Evolutionary conservation across 164 flowering plant genomes (phyloP), one percentile per base, ranked within the genome.

Genomic region (Amborella trichopoda): DNA sequence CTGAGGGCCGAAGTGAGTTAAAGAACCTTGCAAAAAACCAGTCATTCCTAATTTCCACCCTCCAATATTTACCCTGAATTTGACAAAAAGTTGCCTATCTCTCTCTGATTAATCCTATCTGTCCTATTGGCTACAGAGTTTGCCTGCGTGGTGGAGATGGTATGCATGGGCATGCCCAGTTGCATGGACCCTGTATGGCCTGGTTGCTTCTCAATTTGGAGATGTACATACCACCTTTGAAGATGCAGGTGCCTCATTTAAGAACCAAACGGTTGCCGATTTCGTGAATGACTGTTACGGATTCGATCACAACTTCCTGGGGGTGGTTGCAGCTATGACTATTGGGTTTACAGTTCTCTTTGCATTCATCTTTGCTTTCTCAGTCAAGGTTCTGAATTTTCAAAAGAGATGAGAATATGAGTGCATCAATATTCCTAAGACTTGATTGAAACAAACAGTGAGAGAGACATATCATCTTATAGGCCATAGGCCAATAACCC

Each of bases 71-170:
- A n/a, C n/a, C n/a, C n/a, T n/a, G n/a, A n/a, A n/a, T n/a, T n/a
- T n/a, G n/a, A n/a, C n/a, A n/a, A n/a, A n/a, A n/a, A n/a, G n/a
- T n/a, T n/a, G n/a, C n/a, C n/a, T n/a, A n/a, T n/a, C n/a, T n/a
- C n/a, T n/a, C n/a, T n/a, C n/a, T n/a, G n/a, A n/a, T n/a, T n/a
- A n/a, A n/a, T n/a, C n/a, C n/a, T n/a, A n/a, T n/a, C n/a, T n/a
- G n/a, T n/a, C n/a, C n/a, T n/a, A n/a, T n/a, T n/a, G n/a, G n/a
- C n/a, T 53, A 18, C 78, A 76, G 81, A 73, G 68, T 41, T 68
- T 76, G 5, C 78, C 81, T 0, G 54, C 68, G 21, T 76, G 81
- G 81, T 76, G 81, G 81, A 73, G 78, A 54, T 76, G 81, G 78
- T 70, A 73, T 44, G 68, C 66, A 12, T 73, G 68, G 59, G 50